Conservation (phyloP, 306 rosid species). For the Sicyos edulis region DNA sequence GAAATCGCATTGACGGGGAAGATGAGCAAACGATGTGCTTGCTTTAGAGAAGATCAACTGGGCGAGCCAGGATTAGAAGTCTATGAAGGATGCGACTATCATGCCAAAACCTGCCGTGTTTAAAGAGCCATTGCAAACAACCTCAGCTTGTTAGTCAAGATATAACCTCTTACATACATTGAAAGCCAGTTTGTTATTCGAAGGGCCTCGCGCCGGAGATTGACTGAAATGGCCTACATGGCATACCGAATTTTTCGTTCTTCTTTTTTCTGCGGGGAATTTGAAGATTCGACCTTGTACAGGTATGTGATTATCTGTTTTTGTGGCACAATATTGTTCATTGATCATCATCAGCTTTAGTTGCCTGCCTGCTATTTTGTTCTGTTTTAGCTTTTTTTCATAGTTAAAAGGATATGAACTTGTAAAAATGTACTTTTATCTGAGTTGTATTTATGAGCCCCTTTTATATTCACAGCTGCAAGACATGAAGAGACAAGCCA, state of each 20-base stretch:
- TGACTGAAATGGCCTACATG: slow-evolving; percentile 3
- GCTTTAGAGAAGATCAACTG: slow-evolving; percentile 70
- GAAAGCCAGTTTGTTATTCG: neutral
- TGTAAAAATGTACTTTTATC: neutral
- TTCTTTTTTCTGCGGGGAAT: neutral
- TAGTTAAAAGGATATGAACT: neutral
- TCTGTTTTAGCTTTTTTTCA: neutral
- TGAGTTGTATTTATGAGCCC: neutral
- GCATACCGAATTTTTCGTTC: neutral
- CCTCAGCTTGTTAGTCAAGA: slow-evolving; percentile 7
- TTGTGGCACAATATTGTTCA: no score
- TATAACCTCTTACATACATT: neutral
- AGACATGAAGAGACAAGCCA: neutral
- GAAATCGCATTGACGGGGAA: slow-evolving; percentile 90
- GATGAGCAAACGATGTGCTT: slow-evolving; percentile 87
- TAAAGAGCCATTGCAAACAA: neutral
- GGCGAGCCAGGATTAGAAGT: slow-evolving; percentile 63
- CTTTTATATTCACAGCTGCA: slow-evolving; percentile 8
- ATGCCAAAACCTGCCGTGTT: slow-evolving; percentile 55
- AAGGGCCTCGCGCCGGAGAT: no score
- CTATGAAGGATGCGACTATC: slow-evolving; percentile 70
- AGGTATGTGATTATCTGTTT: slow-evolving; percentile 11
- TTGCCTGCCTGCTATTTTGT: neutral
- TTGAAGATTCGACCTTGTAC: neutral
- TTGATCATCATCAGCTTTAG: no score